Evolutionary conservation across 225 moss, liverwort and hornwort genomes (phyloP), one percentile per base, ranked within the genome.

Genomic region (Lunularia cruciata): DNA sequence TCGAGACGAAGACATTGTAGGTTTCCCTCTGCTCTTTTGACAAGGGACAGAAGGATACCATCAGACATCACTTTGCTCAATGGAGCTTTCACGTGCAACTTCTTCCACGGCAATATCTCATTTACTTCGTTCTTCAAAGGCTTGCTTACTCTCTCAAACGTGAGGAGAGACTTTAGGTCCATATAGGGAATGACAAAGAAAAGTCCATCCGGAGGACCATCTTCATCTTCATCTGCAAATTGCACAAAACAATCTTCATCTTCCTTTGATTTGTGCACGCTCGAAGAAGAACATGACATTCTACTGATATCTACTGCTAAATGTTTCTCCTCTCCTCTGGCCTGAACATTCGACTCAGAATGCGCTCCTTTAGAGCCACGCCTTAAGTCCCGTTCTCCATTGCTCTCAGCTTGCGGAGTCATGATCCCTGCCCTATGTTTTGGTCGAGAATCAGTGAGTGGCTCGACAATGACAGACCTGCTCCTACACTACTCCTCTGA

Each of bases 141-240:
- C 60, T 77, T 81, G 70, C 73, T 84, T 2, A 84, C 79, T 16
- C 75, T 67, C 74, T 92, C 88, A 4, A 95, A 57, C 6, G 80
- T 79, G 3, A 90, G 54, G 2, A 86, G 83, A 72, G 89, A 88
- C 81, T 67, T 63, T 13, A 85, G 71, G 38, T 77, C 86, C 35
- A 87, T 45, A 57, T 83, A 83, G 6, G 91, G 94, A 15, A 95
- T 80, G 62, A 80, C 64, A 46, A 84, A 88, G n/a, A 78, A 47
- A 58, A 89, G 81, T 55, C 86, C 86, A 60, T 91, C 87, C 22
- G 84, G 89, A 61, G 62, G 53, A 58, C 74, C 83, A 1, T 72
- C 63, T 1, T 12, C 15, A n/a, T 19, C 18, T 61, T 38, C 67
- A 56, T 25, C 40, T 40, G 6, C 40, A 6, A 13, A 6, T 9